phyloP scores from a whole-genome alignment of 2,329 filamentous ascomycete species.

The Myriosclerotinia duriaeana region DNA sequence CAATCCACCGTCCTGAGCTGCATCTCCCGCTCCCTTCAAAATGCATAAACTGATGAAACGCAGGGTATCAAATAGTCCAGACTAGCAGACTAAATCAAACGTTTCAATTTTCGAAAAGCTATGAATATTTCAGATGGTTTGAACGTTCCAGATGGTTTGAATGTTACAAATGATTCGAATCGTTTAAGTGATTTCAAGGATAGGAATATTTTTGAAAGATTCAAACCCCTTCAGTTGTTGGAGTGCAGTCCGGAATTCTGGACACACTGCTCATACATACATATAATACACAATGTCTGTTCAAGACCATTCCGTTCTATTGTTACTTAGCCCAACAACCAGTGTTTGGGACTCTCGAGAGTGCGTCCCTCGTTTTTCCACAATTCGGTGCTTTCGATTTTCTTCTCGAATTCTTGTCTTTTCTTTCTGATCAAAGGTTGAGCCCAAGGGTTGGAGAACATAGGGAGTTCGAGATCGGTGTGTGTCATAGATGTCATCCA shows the following conservation, averaged over 20 bases:
- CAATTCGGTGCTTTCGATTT: constrained; percentile 30
- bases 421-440: constrained; percentile 31
- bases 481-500: constrained; percentile 25
- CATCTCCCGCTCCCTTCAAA: background rate
- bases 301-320: background rate
- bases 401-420: constrained; percentile 22
- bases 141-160: too few relatives aligned
- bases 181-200: too few relatives aligned
- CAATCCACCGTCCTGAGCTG: constrained; percentile 5
- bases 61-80: too few relatives aligned
- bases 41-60: background rate
- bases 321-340: constrained; percentile 29
- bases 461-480: background rate
- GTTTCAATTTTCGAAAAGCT: too few relatives aligned
- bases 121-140: too few relatives aligned
- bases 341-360: constrained; percentile 30
- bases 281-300: background rate
- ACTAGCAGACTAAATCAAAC: too few relatives aligned
- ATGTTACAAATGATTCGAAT: too few relatives aligned
- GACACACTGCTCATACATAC: constrained; percentile 4
- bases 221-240: too few relatives aligned
- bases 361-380: constrained; percentile 29
- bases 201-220: too few relatives aligned
- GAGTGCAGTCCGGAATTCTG: background rate
- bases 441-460: constrained; percentile 29